Percentiles rank a stretch among this genome's conserved stretches.
phyloP scores from a whole-genome alignment of 768 basidiomycete genomes.

The Rhizopogon vesiculosus region DNA sequence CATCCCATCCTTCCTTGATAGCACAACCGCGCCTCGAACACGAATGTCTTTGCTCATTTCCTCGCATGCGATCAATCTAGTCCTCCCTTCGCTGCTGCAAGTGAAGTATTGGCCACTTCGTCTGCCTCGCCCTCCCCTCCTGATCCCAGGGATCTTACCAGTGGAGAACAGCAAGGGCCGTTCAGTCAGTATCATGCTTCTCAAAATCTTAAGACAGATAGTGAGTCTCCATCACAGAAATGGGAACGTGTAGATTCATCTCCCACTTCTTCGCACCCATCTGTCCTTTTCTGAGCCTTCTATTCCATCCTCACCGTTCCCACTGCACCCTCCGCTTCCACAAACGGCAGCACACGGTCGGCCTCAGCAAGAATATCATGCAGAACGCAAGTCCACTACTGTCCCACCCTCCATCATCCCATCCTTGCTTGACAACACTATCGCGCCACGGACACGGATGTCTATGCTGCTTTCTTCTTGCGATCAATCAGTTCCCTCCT shows the following conservation, averaged over 20 bases:
- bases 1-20: no score
- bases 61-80: no score
- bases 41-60: no score
- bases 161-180: slow-evolving; percentile 29
- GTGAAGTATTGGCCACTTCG: slow-evolving; percentile 12
- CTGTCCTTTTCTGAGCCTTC: slow-evolving; percentile 66
- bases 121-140: slow-evolving; percentile 31
- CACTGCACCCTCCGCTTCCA: slow-evolving; percentile 18
- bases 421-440: slow-evolving; percentile 63
- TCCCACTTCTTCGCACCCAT: slow-evolving; percentile 64
- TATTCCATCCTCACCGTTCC: slow-evolving; percentile 42
- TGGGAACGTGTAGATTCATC: slow-evolving; percentile 73
- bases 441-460: slow-evolving; percentile 46
- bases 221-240: slow-evolving; percentile 40
- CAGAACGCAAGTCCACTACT: slow-evolving; percentile 23
- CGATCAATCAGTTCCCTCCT: slow-evolving; percentile 80
- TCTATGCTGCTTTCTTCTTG: slow-evolving; percentile 67
- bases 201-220: slow-evolving; percentile 11
- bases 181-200: slow-evolving; percentile 1
- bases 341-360: slow-evolving; percentile 5
- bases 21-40: no score
- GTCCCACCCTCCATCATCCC: slow-evolving; percentile 47
- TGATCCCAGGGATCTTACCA: slow-evolving; percentile 35
- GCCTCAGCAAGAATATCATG: slow-evolving; percentile 15
- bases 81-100: not conserved